These are phyloP conservation scores for Allantophomopsis lycopodina DNA, from an alignment of 2,329 filamentous ascomycete species.

Conservation along the genomic window DNA sequence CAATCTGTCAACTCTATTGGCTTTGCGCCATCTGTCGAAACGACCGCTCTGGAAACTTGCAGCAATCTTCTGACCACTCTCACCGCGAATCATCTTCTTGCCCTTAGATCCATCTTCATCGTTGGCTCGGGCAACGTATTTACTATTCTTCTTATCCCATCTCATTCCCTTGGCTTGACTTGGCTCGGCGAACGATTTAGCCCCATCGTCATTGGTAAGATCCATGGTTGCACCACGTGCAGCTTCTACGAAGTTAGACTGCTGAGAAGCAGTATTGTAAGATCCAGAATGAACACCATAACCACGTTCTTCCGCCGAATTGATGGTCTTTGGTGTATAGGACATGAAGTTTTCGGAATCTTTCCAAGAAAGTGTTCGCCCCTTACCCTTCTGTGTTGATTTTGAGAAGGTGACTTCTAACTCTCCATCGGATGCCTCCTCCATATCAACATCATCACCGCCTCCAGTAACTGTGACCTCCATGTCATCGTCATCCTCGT, in stretches of 20 bases:
- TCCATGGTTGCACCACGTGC: slow-evolving; percentile 88
- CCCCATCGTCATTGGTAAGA: slow-evolving; percentile 74
- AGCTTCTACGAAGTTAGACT: slow-evolving; percentile 70
- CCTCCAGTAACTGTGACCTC: slow-evolving; percentile 18
- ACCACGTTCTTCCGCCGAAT: slow-evolving; percentile 75
- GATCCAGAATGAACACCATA: slow-evolving; percentile 85
- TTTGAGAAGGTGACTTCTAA: slow-evolving; percentile 61
- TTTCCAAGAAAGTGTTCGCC: slow-evolving; percentile 52
- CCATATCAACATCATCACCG: slow-evolving; percentile 32
- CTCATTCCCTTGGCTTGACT: slow-evolving; percentile 63
- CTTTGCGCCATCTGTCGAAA: slow-evolving; percentile 85
- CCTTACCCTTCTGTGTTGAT: slow-evolving; percentile 34
- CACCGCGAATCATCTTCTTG: slow-evolving; percentile 64
- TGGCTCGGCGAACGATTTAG: slow-evolving; percentile 66
- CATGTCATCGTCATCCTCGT: slow-evolving; percentile 23
- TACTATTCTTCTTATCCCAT: slow-evolving; percentile 95
- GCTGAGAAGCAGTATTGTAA: slow-evolving; percentile 29
- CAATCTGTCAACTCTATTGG: slow-evolving; percentile 65
- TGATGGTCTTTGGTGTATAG: slow-evolving; percentile 71
- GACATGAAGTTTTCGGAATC: slow-evolving; percentile 94
- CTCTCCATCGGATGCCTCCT: slow-evolving; percentile 45
- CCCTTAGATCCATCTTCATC: slow-evolving; percentile 84
- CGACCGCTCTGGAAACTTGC: slow-evolving; percentile 86
- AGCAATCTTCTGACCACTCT: slow-evolving; percentile 91
- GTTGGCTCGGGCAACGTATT: slow-evolving; percentile 84